A percentile compares a stretch with the other conserved stretches of the same genome.
phyloP scores from a whole-genome alignment of 2,329 filamentous ascomycete genomes.

The Periconia sp. region DNA sequence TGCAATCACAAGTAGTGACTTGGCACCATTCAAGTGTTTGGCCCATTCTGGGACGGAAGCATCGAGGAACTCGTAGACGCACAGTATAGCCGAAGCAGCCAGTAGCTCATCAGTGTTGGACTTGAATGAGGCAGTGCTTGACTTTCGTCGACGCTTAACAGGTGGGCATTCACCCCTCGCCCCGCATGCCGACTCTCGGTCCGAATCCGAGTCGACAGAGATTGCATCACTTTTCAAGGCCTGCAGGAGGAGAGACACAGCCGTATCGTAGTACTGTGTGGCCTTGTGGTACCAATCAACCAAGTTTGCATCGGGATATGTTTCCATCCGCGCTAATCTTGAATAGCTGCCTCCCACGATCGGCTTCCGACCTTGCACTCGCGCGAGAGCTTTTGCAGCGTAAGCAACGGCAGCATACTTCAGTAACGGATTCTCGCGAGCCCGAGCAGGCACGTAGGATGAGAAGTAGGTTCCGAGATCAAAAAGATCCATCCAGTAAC shows the following conservation, averaged over 20 bases:
- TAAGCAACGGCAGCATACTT: conserved; percentile 62
- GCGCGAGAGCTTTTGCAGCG: conserved; percentile 62
- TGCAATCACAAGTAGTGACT: conserved; percentile 60
- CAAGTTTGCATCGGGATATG: conserved; percentile 50
- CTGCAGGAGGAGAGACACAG: conserved; percentile 52
- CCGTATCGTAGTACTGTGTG: conserved; percentile 62
- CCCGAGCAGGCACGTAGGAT: conserved; percentile 61
- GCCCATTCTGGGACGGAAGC: conserved; percentile 65
- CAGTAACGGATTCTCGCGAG: conserved; percentile 52
- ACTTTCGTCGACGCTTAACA: conserved; percentile 47
- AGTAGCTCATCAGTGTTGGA: conserved; percentile 62
- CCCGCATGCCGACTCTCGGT: conserved; percentile 13
- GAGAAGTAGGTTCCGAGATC: conserved; percentile 62
- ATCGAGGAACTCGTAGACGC: conserved; percentile 69
- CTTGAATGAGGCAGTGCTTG: conserved; percentile 41
- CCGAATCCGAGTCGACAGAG: conserved; percentile 29
- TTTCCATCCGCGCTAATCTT: conserved; percentile 55
- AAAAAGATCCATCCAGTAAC: conserved; percentile 62
- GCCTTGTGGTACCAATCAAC: conserved; percentile 63
- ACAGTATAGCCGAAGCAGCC: conserved; percentile 66
- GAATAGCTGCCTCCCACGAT: conserved; percentile 52
- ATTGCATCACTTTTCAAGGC: conserved; percentile 37
- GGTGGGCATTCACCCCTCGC: conserved; percentile 13
- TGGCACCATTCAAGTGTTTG: conserved; percentile 66
- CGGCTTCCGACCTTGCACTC: conserved; percentile 56